Evolutionary conservation across 371 early-diverging fungal species (phyloP).

Genomic region (Mucor irregularis): DNA sequence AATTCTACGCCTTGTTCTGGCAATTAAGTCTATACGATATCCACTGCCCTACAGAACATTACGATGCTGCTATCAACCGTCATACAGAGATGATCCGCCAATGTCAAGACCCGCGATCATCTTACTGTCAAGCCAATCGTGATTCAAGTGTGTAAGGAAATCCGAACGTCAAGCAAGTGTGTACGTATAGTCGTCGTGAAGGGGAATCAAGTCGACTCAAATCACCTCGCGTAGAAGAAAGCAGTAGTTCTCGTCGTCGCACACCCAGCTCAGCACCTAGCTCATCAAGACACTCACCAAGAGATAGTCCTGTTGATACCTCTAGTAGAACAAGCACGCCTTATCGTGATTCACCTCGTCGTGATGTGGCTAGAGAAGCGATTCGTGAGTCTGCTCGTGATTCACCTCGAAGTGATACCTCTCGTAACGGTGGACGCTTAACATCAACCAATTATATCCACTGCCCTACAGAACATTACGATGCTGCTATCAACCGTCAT

Average conservation of each 20-base stretch:
- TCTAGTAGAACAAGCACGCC: constrained; percentile 2
- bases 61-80: constrained; percentile 68
- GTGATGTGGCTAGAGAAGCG: constrained; percentile 24
- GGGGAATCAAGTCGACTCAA: constrained; percentile 5
- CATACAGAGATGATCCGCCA: constrained; percentile 49
- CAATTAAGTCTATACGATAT: constrained; percentile 83
- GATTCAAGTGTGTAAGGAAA: too few relatives aligned
- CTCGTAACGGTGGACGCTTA: too few relatives aligned
- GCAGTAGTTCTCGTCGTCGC: constrained; percentile 2
- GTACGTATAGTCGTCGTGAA: neutral
- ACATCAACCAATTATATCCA: too few relatives aligned
- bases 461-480: constrained; percentile 74
- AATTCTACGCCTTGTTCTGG: constrained; percentile 89
- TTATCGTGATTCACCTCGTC: neutral
- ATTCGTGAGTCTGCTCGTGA: constrained; percentile 16
- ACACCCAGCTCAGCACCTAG: constrained; percentile 5
- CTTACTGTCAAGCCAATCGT: constrained; percentile 27
- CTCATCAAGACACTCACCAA: constrained; percentile 6
- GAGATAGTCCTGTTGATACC: constrained; percentile 4
- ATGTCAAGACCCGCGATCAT: constrained; percentile 37
- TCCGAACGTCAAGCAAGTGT: too few relatives aligned
- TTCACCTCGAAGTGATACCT: neutral
- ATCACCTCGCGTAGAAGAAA: neutral
- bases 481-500: constrained; percentile 66
- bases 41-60: constrained; percentile 69